Base-by-base conservation (phyloP, 805 yeast genomes). In the Spathaspora girioi region DNA sequence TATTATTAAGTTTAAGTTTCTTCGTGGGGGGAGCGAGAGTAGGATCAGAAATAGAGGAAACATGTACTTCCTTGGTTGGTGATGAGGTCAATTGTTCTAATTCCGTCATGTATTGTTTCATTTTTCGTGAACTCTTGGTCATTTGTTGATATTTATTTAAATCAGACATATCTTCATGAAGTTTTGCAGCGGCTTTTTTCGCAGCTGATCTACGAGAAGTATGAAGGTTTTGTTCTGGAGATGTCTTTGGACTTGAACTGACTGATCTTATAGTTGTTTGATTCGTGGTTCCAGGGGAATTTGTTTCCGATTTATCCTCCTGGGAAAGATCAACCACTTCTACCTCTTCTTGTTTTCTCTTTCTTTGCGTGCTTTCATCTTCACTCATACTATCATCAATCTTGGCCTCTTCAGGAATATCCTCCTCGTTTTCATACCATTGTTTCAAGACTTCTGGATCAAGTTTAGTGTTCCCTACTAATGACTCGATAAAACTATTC, bases 91-190 rank as follows among this genome's bases (percentile, higher is more conserved):
- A 17, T 29, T 56, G 52, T 43, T 71, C 76, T 18, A 72, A 58
- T 49, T 65, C 64, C 8, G 67, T 67, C 73, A 72, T 65, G 53
- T 66, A 65, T 48, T 59, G 64, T 55, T 70, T 74, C 69, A 71
- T 67, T 52, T 72, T 73, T 20, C 69, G 59, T 19, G 75, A 71
- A 26, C 77, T 74, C 57, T 81, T 82, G 9, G 68, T 51, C 56
- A 70, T 63, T 55, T 80, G 76, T 54, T 84, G 85, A 60, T 80
- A 88, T 47, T 73, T 76, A 59, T 86, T 86, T 55, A 88, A 74
- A 45, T 85, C 85, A 52, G 79, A 80, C 77, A 89, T 87, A 62
- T 84, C 82, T 10, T 78, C 77, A 58, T 86, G 93, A 14, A 89
- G 69, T 61, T 82, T 84, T 51, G 70, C 69, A 0, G 83, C 84